Evolutionary conservation across 176 grass and related monocot species (phyloP), one percentile per base, ranked within the genome.

Genomic region (Puya raimondii): DNA sequence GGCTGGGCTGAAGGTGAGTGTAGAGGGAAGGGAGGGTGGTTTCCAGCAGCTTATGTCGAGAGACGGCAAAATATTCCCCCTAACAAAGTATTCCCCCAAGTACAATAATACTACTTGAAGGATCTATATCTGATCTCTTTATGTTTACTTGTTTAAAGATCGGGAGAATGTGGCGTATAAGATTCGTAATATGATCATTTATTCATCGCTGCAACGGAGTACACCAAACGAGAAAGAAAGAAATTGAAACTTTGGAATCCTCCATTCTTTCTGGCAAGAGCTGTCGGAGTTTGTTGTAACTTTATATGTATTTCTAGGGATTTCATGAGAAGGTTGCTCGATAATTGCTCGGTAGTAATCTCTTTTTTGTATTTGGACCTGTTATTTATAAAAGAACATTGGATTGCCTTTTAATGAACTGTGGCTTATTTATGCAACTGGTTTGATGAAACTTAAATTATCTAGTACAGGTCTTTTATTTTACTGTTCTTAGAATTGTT

Each of bases 1-100:
- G 85, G 92, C 50, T 96, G 92, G 92, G 88, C 92, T 1, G 92
- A 96, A 88, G 92, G 92, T 70, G 92, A 96, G 77, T 91, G 88
- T 72, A 80, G 85, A 89, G 88, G 85, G 26, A 89, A 91, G 80
- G 85, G 83, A 10, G 92, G 92, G 51, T 96, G 92, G 92, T 96
- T 96, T 76, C 92, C 92, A 1, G 72, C 85, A 18, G 83, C 66
- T 9, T 96, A 79, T 61, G 80, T 89, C 17, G 92, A 96, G 74
- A 86, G 83, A 80, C 92, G 92, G 0, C 85, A 91, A 64, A 88
- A 89, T 70, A 91, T 80, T 15, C 88, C 88, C 8, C 92, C 92
- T 6, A 91, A 91, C 71, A 96, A 96, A 86, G 78, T 88, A 64
- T 84, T 96, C 64, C 86, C 88, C 0, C 88, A 91, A 82, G 76